These are phyloP conservation scores for Ascochyta pisi DNA, from an alignment of 2,329 filamentous ascomycete genomes.

Conservation along the genomic window DNA sequence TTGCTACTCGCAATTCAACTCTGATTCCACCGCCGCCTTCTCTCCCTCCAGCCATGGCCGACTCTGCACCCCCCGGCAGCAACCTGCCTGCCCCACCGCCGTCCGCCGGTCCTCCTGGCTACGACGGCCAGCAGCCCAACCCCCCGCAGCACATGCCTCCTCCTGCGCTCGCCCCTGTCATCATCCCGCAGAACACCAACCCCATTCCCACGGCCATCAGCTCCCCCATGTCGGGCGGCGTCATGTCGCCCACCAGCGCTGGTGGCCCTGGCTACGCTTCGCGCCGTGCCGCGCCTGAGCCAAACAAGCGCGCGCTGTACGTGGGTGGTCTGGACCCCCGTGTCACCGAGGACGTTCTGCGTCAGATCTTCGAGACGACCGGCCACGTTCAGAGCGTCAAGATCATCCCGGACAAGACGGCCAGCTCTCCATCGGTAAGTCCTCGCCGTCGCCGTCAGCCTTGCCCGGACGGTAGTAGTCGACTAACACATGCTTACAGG, in stretches of 20 bases:
- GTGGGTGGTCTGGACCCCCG: slow-evolving; percentile 93
- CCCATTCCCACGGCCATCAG: slow-evolving; percentile 92
- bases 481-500: slow-evolving; percentile 63
- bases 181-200: slow-evolving; percentile 95
- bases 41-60: slow-evolving; percentile 69
- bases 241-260: slow-evolving; percentile 82
- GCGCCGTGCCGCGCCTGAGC: slow-evolving; percentile 91
- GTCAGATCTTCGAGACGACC: slow-evolving; percentile 98
- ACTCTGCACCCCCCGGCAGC: slow-evolving; percentile 67
- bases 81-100: slow-evolving; percentile 75
- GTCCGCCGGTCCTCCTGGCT: slow-evolving; percentile 75
- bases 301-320: slow-evolving; percentile 97
- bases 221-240: slow-evolving; percentile 78
- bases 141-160: slow-evolving; percentile 83
- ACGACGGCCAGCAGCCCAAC: slow-evolving; percentile 64
- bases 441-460: slow-evolving; percentile 14
- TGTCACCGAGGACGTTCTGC: slow-evolving; percentile 93
- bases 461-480: neutral
- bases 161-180: slow-evolving; percentile 80
- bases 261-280: slow-evolving; percentile 72
- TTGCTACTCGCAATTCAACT: slow-evolving; percentile 2
- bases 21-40: slow-evolving; percentile 16
- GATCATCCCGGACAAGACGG: slow-evolving; percentile 99
- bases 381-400: slow-evolving; percentile 98
- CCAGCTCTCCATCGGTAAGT: slow-evolving; percentile 61